Conservation (phyloP, 2,329 filamentous ascomycete species). For the Davidsoniella virescens region DNA sequence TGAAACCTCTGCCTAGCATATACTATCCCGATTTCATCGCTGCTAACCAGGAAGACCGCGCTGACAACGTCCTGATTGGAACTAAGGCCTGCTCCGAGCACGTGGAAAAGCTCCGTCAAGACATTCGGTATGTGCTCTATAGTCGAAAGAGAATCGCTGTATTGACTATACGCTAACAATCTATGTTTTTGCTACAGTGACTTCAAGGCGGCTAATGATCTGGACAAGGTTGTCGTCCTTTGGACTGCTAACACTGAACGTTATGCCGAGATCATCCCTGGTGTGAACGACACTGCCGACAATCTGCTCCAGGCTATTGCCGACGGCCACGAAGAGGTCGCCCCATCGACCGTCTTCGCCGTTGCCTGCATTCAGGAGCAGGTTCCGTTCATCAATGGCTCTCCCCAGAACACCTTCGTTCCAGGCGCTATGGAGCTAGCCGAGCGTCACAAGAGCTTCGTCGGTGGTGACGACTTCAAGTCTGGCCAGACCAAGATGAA, state of each 20-base stretch:
- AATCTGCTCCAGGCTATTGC: slow-evolving; percentile 83
- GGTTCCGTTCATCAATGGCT: slow-evolving; percentile 95
- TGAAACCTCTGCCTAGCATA: slow-evolving; percentile 82
- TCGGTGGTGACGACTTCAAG: slow-evolving; percentile 98
- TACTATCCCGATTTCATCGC: slow-evolving; percentile 99
- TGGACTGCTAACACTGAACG: slow-evolving; percentile 99
- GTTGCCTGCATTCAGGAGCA: slow-evolving; percentile 85
- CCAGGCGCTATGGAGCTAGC: slow-evolving; percentile 82
- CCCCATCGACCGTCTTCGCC: slow-evolving; percentile 89
- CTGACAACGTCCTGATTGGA: slow-evolving; percentile 76
- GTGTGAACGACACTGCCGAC: slow-evolving; percentile 92
- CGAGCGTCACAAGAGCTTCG: slow-evolving; percentile 72
- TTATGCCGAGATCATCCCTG: slow-evolving; percentile 71
- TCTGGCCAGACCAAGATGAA: slow-evolving; percentile 99
- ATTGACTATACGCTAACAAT: not conserved
- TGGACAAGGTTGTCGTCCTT: slow-evolving; percentile 93
- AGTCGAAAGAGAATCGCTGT: slow-evolving; percentile 21
- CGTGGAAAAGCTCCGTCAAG: slow-evolving; percentile 80
- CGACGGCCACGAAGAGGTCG: slow-evolving; percentile 73
- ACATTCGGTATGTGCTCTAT: slow-evolving; percentile 44
- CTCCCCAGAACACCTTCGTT: slow-evolving; percentile 97
- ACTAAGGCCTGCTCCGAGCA: slow-evolving; percentile 73
- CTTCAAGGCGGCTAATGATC: slow-evolving; percentile 70
- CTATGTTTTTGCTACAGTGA: slow-evolving; percentile 33
- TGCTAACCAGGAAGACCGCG: slow-evolving; percentile 91